Evolutionary conservation across 352 stramenopile species (phyloP), one percentile per base, ranked within the genome.

Genomic region (Globisporangium nagaii): DNA sequence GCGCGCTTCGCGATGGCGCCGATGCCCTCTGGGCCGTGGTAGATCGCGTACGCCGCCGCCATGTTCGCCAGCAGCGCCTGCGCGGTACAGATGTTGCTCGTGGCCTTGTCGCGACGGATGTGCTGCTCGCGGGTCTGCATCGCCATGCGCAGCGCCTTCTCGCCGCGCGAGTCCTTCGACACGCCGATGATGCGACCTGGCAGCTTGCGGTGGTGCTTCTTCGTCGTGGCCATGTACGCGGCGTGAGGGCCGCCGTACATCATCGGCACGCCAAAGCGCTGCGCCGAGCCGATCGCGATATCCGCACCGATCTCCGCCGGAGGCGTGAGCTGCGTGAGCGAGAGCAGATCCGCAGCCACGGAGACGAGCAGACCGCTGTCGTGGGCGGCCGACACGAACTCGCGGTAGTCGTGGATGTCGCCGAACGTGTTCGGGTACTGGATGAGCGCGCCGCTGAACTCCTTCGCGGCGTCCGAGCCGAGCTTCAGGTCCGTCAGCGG

Each of bases 391-490:
- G 79, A 63, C 10, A 97, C 88, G 51, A 99, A 98, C n/a, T 73
- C 66, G 27, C 84, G 74, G 68, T 98, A 98, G 57, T 96, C 92
- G 54, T 76, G 71, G 7, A 99, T 72, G 1, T 83, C 76, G 19
- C 97, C 97, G 57, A 98, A 99, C 11, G 96, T 99, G 71, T 98
- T 98, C 28, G 97, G 97, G 77, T 99, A 99, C 76, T 99, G 97
- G 24, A 99, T 73, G 34, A 99, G 76, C 36, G 97, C 92, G 53
- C 97, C 97, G 68, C 93, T 98, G 68, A 88, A 99, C 42, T 90
- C 71, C 54, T 80, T 74, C 32, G 45, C 46, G 1, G 74, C 73
- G 50, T 97, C 86, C 41, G 97, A 84, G 19, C 68, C 75, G 8
- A 90, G 65, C 13, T 83, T 79, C 41, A 97, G 70, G 56, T 97